Base-by-base conservation (phyloP, 192 early-diverging fungal species). In the Umbelopsis vinacea region DNA sequence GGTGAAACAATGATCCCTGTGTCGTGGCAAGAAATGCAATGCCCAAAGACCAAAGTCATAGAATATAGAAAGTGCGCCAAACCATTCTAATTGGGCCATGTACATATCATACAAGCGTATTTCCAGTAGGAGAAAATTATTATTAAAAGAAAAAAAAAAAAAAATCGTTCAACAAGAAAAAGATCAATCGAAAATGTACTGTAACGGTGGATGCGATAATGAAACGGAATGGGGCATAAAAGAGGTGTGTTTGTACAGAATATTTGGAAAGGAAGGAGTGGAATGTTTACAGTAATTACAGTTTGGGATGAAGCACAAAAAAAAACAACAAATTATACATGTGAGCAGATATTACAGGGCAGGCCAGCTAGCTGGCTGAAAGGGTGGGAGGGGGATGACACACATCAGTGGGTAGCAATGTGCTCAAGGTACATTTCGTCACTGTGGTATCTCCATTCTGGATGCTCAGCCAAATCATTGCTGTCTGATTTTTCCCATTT, bases 21-120 rank as follows among this genome's bases (percentile, higher is more conserved):
- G 40, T 96, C 94, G 47, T 99, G 97, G 97, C 92, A 98, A 79
- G 88, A 98, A 71, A 99, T 99, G 97, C 90, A 97, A 60, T 97
- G 96, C 75, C 92, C 97, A 19, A 93, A 92, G 76, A 97, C 96
- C 3, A 87, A 89, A 52, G 77, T 79, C 0, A 83, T 95, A 29
- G 97, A 98, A 71, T 89, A 88, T 71, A 84, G 97, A 68, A 99
- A 99, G 82, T 99, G 97, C 71, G 97, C 97, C 19, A 99, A 97
- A 80, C 92, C 95, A 1, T 83, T 88, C 47, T 89, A 83, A 67
- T 66, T 37, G 17, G 40, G 2, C 14, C 38, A 21, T 63, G 57
- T 63, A 63, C 38, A 63, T 63, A 63, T 63, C 57, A 63, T 19
- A 29, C 57, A 37, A 22, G 17, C 29, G 40, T 43, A 43, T 43